Percentiles rank a stretch among this genome's conserved stretches.
These are phyloP conservation scores for Cydonia oblonga DNA, from an alignment of 331 rosid species.

Conservation along the genomic window DNA sequence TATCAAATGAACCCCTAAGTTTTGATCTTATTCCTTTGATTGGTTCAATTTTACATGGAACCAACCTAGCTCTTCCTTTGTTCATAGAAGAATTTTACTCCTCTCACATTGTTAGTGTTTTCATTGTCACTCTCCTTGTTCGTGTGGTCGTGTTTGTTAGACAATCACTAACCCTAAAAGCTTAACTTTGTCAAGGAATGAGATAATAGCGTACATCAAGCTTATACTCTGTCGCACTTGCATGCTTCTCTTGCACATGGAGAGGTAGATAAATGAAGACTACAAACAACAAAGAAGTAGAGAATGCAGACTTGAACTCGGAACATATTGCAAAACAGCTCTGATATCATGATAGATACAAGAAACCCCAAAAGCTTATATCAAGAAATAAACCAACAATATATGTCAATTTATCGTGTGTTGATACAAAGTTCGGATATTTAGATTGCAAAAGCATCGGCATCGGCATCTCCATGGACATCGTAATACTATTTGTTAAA, in stretches of 20 bases:
- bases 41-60: neutral
- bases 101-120: neutral
- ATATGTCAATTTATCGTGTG: neutral
- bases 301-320: neutral
- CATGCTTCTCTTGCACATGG: neutral
- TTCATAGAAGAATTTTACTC: neutral
- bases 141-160: neutral
- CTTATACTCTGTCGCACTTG: neutral
- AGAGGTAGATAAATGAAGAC: neutral
- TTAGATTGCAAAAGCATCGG: neutral
- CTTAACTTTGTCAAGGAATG: neutral
- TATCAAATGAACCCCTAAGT: neutral
- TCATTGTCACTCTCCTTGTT: neutral
- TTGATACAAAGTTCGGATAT: neutral
- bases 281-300: neutral
- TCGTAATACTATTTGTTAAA: neutral
- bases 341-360: neutral
- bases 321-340: neutral
- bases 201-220: too few relatives aligned
- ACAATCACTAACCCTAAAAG: neutral
- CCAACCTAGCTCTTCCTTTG: neutral
- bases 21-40: neutral
- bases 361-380: neutral
- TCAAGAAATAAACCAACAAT: too few relatives aligned
- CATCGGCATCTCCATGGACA: too few relatives aligned